These are phyloP conservation scores for Ramalina intermedia DNA, from an alignment of 495 filamentous ascomycete species.

Conservation along the genomic window DNA sequence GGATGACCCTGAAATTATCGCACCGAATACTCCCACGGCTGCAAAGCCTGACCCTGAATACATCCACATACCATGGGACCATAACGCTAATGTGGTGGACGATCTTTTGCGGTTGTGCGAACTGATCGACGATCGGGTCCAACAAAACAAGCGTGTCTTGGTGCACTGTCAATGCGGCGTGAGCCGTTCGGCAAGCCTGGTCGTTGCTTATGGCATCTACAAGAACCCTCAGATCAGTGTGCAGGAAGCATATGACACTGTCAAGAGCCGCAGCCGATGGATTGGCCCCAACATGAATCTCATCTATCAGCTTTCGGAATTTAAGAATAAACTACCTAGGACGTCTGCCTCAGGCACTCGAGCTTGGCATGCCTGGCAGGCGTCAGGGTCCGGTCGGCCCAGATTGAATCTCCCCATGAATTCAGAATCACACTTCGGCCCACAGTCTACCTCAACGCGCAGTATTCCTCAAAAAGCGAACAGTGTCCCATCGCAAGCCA, in stretches of 20 bases:
- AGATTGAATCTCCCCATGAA: conserved; percentile 18
- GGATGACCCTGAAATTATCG: conserved; percentile 20
- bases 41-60: conserved; percentile 60
- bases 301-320: conserved; percentile 94
- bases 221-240: conserved; percentile 77
- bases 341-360: conserved; percentile 24
- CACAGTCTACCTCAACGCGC: conserved; percentile 20
- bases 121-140: conserved; percentile 63
- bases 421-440: conserved; percentile 31
- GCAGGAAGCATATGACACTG: conserved; percentile 82
- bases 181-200: conserved; percentile 87
- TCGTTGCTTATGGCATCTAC: conserved; percentile 92
- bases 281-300: conserved; percentile 97
- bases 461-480: conserved; percentile 9
- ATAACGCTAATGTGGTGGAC: conserved; percentile 87
- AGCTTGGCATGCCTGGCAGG: conserved; percentile 29
- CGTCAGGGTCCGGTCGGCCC: conserved; percentile 22
- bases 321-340: conserved; percentile 52
- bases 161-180: conserved; percentile 94
- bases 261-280: conserved; percentile 84
- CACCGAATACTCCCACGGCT: conserved; percentile 47
- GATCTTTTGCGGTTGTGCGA: conserved; percentile 79
- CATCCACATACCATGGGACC: conserved; percentile 92
- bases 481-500: conserved; percentile 20
- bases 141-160: conserved; percentile 71